A percentile compares a stretch with the other conserved stretches of the same genome.
These are phyloP conservation scores for Alternaria panax DNA, from an alignment of 2,329 filamentous ascomycete genomes.

Conservation along the genomic window DNA sequence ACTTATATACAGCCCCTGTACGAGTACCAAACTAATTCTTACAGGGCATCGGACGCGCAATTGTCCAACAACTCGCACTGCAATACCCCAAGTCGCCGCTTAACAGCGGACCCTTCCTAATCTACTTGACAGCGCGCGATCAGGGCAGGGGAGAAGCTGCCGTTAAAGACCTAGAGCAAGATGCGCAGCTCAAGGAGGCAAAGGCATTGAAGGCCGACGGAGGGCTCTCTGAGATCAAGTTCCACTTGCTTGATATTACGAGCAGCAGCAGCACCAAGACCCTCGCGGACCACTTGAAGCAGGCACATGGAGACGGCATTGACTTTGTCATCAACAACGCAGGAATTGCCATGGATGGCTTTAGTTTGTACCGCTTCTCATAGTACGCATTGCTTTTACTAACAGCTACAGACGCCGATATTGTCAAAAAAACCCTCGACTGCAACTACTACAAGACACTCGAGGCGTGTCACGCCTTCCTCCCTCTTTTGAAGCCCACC, in stretches of 20 bases:
- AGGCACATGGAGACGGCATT: slow-evolving; percentile 57
- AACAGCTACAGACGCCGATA: slow-evolving; percentile 46
- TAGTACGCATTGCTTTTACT: neutral
- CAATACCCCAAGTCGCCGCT: slow-evolving; percentile 60
- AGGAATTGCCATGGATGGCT: slow-evolving; percentile 57
- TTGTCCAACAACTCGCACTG: slow-evolving; percentile 62
- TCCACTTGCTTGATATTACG: slow-evolving; percentile 59
- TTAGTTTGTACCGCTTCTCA: slow-evolving; percentile 40
- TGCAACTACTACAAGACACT: slow-evolving; percentile 64
- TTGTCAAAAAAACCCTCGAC: slow-evolving; percentile 59
- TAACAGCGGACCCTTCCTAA: slow-evolving; percentile 57
- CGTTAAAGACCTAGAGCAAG: slow-evolving; percentile 53
- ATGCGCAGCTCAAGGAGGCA: slow-evolving; percentile 55
- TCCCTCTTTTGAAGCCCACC: slow-evolving; percentile 55
- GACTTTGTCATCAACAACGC: slow-evolving; percentile 65
- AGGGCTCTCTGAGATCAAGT: slow-evolving; percentile 56
- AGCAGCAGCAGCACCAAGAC: slow-evolving; percentile 54
- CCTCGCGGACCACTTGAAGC: slow-evolving; percentile 53
- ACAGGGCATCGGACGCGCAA: slow-evolving; percentile 57
- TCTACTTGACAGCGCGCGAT: slow-evolving; percentile 63
- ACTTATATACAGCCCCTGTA: neutral
- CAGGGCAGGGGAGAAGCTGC: slow-evolving; percentile 57
- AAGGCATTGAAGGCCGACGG: slow-evolving; percentile 52
- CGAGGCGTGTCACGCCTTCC: slow-evolving; percentile 53
- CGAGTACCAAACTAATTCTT: slow-evolving; percentile 10